Evolutionary conservation across 2,329 filamentous ascomycete genomes (phyloP), one percentile per base, ranked within the genome.

Genomic region (Colletotrichum navitas): DNA sequence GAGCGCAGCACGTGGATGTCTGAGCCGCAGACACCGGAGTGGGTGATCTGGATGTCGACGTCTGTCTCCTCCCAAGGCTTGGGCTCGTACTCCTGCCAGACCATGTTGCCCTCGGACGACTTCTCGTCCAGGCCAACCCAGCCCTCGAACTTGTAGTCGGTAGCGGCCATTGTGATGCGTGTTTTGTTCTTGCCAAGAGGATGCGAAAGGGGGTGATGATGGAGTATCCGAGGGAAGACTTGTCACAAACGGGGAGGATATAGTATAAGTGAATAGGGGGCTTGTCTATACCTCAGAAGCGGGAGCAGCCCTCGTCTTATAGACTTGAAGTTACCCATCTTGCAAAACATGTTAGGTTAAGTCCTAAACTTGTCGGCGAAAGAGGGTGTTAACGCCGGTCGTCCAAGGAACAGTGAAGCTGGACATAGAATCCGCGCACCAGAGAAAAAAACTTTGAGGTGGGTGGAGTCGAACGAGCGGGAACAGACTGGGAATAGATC

Each of bases 41-140:
- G 89, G 3, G 88, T 87, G 74, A 93, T 82, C 76, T 87, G 84
- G 76, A 93, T 90, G 76, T 92, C 90, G 63, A 93, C 80, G 74
- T 92, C 89, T 32, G 84, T 87, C 78, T 92, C 90, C 63, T 90
- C 86, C 87, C 89, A 92, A 11, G 81, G 79, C 83, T 92, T 92
- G 41, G 89, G 89, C 78, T 89, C 83, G 66, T 87, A 91, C 71
- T 87, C 81, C 55, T 81, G 81, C 86, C 87, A 88, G 32, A 82
- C 77, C 86, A 89, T 88, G 60, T 88, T 86, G 66, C 86, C 86
- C 12, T 87, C 77, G 73, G 78, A 80, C 26, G 84, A 78, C 3
- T 80, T 79, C 14, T 80, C 74, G 68, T 81, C 79, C 45, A 81
- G 78, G 74, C 85, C 85, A 34, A 87, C 74, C 86, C 86, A 88